Evolutionary conservation across 441 rosid genomes (phyloP).

Genomic region (Isatis lusitanica): DNA sequence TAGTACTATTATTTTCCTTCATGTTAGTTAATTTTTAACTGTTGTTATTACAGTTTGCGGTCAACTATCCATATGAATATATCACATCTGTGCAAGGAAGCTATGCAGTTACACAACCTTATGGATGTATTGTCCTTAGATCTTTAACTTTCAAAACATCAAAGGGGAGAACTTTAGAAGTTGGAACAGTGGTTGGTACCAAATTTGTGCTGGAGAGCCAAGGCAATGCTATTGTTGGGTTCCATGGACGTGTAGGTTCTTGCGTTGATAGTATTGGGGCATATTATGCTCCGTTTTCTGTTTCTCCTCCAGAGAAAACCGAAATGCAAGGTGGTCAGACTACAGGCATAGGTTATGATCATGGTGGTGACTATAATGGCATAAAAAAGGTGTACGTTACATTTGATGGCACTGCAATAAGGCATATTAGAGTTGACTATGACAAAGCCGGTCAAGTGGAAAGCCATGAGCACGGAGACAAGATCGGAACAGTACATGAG

Average conservation of each 20-base stretch:
- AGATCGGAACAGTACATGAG: background rate
- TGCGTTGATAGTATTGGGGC: background rate
- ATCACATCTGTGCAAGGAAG: conserved; percentile 5
- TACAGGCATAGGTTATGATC: background rate
- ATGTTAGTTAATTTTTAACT: too few species aligned
- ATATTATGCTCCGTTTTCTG: background rate
- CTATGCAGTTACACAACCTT: background rate
- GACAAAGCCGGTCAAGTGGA: conserved; percentile 1
- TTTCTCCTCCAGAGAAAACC: background rate
- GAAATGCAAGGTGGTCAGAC: background rate
- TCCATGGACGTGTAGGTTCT: conserved; percentile 23
- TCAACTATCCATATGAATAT: background rate
- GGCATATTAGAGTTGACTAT: background rate
- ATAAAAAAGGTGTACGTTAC: background rate
- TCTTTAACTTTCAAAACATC: conserved; percentile 1
- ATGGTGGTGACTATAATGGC: background rate
- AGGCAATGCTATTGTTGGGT: conserved; percentile 21
- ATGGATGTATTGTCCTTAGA: conserved; percentile 2
- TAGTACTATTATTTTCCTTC: too few species aligned
- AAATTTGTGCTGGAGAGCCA: background rate
- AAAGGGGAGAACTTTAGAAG: background rate
- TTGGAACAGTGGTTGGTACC: conserved; percentile 3
- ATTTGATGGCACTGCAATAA: background rate
- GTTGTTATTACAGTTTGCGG: background rate
- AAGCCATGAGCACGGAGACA: background rate